Conservation (phyloP, 1,139 yeast species). For the Taphrina populina region DNA sequence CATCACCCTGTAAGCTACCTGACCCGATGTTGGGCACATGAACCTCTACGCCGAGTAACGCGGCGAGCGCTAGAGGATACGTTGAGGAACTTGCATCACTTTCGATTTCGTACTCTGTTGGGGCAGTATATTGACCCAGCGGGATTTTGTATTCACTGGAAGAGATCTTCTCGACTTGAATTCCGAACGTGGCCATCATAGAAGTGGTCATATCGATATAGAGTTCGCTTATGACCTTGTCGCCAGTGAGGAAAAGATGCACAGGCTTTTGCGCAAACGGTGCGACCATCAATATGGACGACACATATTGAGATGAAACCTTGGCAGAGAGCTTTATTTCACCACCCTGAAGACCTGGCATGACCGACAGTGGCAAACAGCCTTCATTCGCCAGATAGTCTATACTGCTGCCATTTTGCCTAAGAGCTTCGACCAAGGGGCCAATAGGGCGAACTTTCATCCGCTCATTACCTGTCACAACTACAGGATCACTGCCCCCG, state of each 20-base stretch:
- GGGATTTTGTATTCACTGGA: conserved; percentile 88
- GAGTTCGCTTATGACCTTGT: conserved; percentile 92
- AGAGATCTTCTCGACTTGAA: conserved; percentile 68
- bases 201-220: conserved; percentile 96
- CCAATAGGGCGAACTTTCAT: conserved; percentile 99
- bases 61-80: conserved; percentile 96
- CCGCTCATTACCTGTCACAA: conserved; percentile 88
- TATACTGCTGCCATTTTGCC: conserved; percentile 72
- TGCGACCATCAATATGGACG: conserved; percentile 95
- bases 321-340: conserved; percentile 92
- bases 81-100: conserved; percentile 99
- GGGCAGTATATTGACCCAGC: conserved; percentile 73
- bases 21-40: conserved; percentile 94
- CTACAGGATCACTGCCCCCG: conserved; percentile 51
- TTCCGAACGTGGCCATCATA: conserved; percentile 90
- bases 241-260: conserved; percentile 84
- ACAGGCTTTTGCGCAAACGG: conserved; percentile 91
- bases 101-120: conserved; percentile 81
- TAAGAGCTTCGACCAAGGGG: conserved; percentile 87
- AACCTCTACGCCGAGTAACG: conserved; percentile 90
- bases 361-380: conserved; percentile 70
- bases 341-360: conserved; percentile 82
- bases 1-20: conserved; percentile 92
- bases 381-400: conserved; percentile 72
- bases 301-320: conserved; percentile 93